Conservation (phyloP, 2,329 filamentous ascomycete genomes). For the Thielaviopsis musarum region DNA sequence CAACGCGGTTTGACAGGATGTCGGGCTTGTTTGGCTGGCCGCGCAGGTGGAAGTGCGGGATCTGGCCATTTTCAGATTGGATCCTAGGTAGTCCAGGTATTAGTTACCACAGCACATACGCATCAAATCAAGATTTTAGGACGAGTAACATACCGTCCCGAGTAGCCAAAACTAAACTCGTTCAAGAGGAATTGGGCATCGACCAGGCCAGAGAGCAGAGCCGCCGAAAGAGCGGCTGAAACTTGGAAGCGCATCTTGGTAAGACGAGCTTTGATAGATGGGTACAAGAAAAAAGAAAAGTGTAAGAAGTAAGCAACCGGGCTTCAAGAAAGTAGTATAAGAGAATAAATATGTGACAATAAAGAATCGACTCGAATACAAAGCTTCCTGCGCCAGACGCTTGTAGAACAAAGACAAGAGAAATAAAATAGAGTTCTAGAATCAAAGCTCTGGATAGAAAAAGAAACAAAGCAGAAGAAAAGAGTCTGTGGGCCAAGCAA, state of each 20-base stretch:
- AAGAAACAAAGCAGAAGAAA: not conserved
- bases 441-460: not conserved
- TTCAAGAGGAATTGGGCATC: constrained; percentile 52
- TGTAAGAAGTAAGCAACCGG: not conserved
- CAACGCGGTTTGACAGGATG: constrained; percentile 72
- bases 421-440: not conserved
- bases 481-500: not conserved
- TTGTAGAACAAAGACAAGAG: not conserved
- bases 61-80: constrained; percentile 36
- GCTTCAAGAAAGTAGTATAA: not conserved
- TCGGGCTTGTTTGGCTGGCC: constrained; percentile 40
- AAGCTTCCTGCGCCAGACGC: not conserved
- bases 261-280: not conserved
- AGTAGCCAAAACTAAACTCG: constrained; percentile 63
- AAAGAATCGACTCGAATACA: not conserved
- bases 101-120: not conserved
- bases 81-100: constrained; percentile 30
- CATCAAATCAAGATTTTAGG: no score
- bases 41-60: constrained; percentile 38
- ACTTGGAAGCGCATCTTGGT: constrained; percentile 10
- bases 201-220: constrained; percentile 22
- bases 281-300: not conserved
- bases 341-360: not conserved
- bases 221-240: constrained; percentile 8
- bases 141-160: constrained; percentile 37